These are phyloP conservation scores for Arxiozyma slooffiae DNA, from an alignment of 1,139 yeast genomes.

Conservation along the genomic window DNA sequence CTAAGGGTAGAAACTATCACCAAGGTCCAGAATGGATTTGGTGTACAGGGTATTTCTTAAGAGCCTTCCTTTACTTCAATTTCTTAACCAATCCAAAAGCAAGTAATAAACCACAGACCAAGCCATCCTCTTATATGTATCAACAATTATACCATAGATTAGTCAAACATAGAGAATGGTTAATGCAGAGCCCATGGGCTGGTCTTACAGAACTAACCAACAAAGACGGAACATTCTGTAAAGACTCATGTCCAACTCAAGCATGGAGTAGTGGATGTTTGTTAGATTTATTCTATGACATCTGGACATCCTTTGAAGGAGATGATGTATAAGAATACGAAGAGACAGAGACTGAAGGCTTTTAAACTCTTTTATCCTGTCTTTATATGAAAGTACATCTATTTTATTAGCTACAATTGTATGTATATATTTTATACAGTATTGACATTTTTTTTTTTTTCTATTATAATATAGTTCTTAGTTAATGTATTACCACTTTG, in stretches of 20 bases:
- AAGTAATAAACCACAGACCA: conserved; percentile 24
- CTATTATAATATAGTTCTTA: no score
- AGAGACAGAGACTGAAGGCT: no score
- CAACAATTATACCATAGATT: conserved; percentile 48
- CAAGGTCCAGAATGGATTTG: conserved; percentile 99
- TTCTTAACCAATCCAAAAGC: conserved; percentile 30
- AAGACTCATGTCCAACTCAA: conserved; percentile 88
- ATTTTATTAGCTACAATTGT: no score
- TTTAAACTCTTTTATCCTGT: no score
- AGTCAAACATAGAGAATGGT: conserved; percentile 58
- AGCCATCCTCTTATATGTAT: conserved; percentile 35
- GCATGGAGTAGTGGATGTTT: conserved; percentile 92
- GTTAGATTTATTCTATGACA: conserved; percentile 66
- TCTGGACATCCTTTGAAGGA: conserved; percentile 19
- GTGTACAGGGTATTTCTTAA: conserved; percentile 76
- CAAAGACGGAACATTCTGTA: conserved; percentile 69
- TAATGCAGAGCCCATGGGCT: conserved; percentile 73
- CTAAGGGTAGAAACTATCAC: conserved; percentile 93
- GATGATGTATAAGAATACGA: not conserved
- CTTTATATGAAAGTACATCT: no score
- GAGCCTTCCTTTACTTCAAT: conserved; percentile 60
- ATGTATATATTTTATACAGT: no score
- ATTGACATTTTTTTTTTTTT: no score
- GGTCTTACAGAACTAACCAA: conserved; percentile 90
- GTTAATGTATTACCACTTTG: not conserved